Evolutionary conservation across 2,329 filamentous ascomycete genomes (phyloP).

Genomic region (Ambrosiella xylebori): DNA sequence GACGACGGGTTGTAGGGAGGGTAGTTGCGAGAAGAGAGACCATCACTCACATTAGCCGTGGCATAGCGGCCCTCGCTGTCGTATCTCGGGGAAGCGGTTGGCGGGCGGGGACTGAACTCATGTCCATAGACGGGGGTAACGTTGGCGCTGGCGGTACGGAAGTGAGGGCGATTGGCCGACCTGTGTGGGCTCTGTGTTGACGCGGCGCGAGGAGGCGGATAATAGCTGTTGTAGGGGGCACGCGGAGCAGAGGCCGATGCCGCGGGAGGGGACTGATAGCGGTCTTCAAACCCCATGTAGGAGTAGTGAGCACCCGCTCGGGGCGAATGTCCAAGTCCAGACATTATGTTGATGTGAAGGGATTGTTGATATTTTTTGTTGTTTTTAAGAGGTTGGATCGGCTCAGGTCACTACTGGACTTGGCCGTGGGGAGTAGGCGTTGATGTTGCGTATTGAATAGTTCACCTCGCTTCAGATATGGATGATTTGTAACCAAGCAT

Average conservation of each 20-base stretch:
- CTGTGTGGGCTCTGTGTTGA: conserved; percentile 12
- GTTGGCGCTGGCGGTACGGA: conserved; percentile 9
- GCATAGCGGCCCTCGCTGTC: conserved; percentile 46
- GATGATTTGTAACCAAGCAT: no score
- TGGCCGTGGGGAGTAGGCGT: background rate
- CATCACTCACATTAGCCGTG: conserved; percentile 48
- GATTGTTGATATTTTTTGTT: background rate
- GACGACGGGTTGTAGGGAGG: conserved; percentile 27
- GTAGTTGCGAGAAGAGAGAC: conserved; percentile 29
- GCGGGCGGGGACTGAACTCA: conserved; percentile 26
- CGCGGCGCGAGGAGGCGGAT: conserved; percentile 1
- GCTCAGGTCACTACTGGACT: background rate
- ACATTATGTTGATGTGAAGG: conserved; percentile 4
- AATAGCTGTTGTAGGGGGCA: background rate
- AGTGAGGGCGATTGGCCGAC: conserved; percentile 13
- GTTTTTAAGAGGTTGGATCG: background rate
- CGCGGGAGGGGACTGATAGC: conserved; percentile 7
- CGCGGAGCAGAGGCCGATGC: conserved; percentile 9
- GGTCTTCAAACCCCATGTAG: background rate
- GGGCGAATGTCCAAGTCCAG: conserved; percentile 7
- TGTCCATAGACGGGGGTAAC: conserved; percentile 4
- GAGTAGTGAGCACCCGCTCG: conserved; percentile 1
- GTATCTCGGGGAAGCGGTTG: conserved; percentile 41
- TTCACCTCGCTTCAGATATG: no score
- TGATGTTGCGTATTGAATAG: no score